Conservation (phyloP, 805 yeast genomes). For the Candida khao-thaluensis region DNA sequence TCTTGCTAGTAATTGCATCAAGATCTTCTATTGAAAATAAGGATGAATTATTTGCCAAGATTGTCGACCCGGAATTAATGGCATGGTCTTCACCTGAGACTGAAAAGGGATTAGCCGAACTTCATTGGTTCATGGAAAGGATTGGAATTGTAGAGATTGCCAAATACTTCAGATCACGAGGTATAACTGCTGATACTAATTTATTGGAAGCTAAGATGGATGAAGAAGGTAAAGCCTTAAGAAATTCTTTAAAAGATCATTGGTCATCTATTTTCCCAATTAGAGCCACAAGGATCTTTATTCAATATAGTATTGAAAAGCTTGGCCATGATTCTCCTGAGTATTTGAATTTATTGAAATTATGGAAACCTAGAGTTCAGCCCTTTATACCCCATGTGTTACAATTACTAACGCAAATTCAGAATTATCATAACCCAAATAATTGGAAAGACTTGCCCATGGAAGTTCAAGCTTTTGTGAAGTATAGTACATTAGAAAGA, state of each 20-base stretch:
- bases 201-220: conserved; percentile 82
- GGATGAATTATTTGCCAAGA: conserved; percentile 72
- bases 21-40: conserved; percentile 73
- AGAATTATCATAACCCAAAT: conserved; percentile 89
- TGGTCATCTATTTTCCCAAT: conserved; percentile 96
- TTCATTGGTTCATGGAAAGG: conserved; percentile 98
- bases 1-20: conserved; percentile 86
- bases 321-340: conserved; percentile 76
- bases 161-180: conserved; percentile 79
- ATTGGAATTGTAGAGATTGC: conserved; percentile 94
- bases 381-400: conserved; percentile 90
- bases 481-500: conserved; percentile 83
- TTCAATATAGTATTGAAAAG: conserved; percentile 94
- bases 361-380: conserved; percentile 93
- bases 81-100: conserved; percentile 95
- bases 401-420: conserved; percentile 84
- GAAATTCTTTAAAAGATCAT: conserved; percentile 76
- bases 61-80: conserved; percentile 88
- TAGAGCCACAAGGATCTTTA: conserved; percentile 89
- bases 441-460: conserved; percentile 87
- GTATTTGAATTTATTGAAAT: conserved; percentile 60
- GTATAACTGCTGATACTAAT: conserved; percentile 74
- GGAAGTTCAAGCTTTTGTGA: conserved; percentile 90
- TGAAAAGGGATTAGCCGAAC: conserved; percentile 80
- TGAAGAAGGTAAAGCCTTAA: conserved; percentile 76